These are phyloP conservation scores for Xylaria sp. DNA, from an alignment of 2,329 filamentous ascomycete genomes.

Conservation along the genomic window DNA sequence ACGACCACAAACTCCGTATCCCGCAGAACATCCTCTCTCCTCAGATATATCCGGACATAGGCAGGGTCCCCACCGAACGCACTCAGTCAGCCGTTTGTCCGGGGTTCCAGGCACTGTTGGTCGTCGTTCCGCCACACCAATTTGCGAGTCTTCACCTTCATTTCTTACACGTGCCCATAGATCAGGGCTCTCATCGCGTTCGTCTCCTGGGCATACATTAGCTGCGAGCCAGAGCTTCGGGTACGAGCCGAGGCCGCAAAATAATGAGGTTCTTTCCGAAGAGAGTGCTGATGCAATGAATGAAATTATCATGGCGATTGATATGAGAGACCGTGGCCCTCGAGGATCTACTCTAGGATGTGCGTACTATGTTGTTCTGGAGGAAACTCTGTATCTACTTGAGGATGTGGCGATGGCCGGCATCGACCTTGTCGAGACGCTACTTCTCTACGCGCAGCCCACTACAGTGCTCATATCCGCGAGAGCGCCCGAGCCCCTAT, in stretches of 20 bases:
- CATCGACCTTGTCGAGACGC: constrained; percentile 73
- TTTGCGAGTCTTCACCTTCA: constrained; percentile 42
- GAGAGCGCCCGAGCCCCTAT: constrained; percentile 56
- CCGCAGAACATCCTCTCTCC: constrained; percentile 29
- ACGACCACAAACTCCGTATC: constrained; percentile 33
- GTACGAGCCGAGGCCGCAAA: constrained; percentile 35
- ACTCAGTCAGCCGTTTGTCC: constrained; percentile 25
- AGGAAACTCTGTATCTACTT: constrained; percentile 78
- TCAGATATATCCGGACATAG: constrained; percentile 29
- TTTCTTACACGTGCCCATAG: constrained; percentile 41
- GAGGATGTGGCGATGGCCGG: constrained; percentile 78
- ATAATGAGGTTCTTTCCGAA: constrained; percentile 33
- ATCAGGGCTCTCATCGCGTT: constrained; percentile 41
- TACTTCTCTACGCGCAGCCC: constrained; percentile 64
- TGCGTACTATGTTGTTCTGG: constrained; percentile 78
- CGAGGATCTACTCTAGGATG: constrained; percentile 73
- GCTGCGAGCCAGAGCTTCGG: constrained; percentile 28
- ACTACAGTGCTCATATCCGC: constrained; percentile 64
- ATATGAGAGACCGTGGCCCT: constrained; percentile 70
- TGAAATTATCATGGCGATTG: constrained; percentile 83
- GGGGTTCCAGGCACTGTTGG: constrained; percentile 31
- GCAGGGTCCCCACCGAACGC: constrained; percentile 13
- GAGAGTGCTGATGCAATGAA: constrained; percentile 56
- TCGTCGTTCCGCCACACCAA: constrained; percentile 26
- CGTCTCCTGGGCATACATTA: constrained; percentile 34